A percentile compares a stretch with the other conserved stretches of the same genome.
phyloP scores from a whole-genome alignment of 768 basidiomycete genomes.

The Tricholoma hemisulphureum region DNA sequence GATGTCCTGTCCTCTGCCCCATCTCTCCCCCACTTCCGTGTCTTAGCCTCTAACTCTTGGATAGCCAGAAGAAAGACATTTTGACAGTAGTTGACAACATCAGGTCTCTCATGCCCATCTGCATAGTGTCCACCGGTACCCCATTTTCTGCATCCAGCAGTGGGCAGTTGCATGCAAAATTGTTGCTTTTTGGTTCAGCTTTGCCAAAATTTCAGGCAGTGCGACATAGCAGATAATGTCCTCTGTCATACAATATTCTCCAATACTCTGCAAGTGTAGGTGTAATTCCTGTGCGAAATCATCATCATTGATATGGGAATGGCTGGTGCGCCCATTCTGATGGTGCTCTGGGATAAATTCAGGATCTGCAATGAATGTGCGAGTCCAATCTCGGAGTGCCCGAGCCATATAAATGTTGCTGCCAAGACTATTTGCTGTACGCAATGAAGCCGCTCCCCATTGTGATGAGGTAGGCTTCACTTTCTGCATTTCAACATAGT shows the following conservation, averaged over 20 bases:
- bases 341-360: no score
- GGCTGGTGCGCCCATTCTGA: not conserved
- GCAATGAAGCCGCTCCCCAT: not conserved
- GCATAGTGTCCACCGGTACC: conserved; percentile 12
- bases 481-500: not conserved
- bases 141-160: conserved; percentile 19
- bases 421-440: not conserved
- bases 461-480: not conserved
- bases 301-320: conserved; percentile 18
- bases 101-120: no score
- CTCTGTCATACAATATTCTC: conserved; percentile 16
- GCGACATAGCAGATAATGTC: conserved; percentile 18
- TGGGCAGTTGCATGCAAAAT: conserved; percentile 16
- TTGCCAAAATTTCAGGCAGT: conserved; percentile 12
- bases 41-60: conserved; percentile 5
- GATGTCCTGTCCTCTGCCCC: conserved; percentile 16
- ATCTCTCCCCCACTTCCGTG: conserved; percentile 5
- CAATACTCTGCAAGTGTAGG: no score
- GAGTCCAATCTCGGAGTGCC: not conserved
- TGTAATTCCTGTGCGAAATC: conserved; percentile 22
- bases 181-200: not conserved
- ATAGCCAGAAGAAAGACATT: conserved; percentile 21
- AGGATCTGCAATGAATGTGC: not conserved
- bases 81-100: conserved; percentile 31
- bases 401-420: not conserved